Evolutionary conservation across 768 basidiomycete genomes (phyloP), one percentile per base, ranked within the genome.

Genomic region (Galerina marginata): DNA sequence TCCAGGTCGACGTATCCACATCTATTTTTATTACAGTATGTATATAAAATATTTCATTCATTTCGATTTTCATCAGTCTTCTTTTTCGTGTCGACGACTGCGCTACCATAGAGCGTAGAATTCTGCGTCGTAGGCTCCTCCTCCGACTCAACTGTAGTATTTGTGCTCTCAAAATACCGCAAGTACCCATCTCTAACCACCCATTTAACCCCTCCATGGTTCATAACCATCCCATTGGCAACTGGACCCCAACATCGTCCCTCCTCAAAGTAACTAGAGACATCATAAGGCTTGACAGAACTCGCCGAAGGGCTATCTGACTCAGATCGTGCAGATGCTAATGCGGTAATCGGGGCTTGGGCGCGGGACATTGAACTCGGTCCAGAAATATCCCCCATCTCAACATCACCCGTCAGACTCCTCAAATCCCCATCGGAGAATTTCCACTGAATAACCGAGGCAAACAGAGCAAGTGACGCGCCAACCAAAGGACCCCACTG

Each of bases 211-310:
- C 48, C 54, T 51, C 12, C 46, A 36, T 56, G 54, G 25, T 56
- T 55, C 54, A 60, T 56, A 50, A 56, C 48, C 49, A 60, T n/a
- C 33, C 54, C 59, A 45, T 60, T 55, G 20, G 59, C 59, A 15
- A 23, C 48, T n/a, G 39, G 48, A 6, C 54, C 47, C 59, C 59
- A 60, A 40, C 42, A 56, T 36, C 15, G 23, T 36, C 59, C 59
- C 38, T 55, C 59, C 45, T 55, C 39, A 26, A 60, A 55, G 37
- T 60, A 60, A 29, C 3, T 23, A 14, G 56, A 53, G 4, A 42
- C 12, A 42, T 53, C 51, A n/a, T 53, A 26, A 9, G 7, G 51
- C 12, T 42, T 26, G 2, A 40, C 51, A 12, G 16, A 6, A 11
- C 40, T 25, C 36, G 10, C 16, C 0, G 23, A 39, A n/a, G 50